Evolutionary conservation across 345 rosid genomes (phyloP).

Genomic region (Psidium friedrichsthalianum): DNA sequence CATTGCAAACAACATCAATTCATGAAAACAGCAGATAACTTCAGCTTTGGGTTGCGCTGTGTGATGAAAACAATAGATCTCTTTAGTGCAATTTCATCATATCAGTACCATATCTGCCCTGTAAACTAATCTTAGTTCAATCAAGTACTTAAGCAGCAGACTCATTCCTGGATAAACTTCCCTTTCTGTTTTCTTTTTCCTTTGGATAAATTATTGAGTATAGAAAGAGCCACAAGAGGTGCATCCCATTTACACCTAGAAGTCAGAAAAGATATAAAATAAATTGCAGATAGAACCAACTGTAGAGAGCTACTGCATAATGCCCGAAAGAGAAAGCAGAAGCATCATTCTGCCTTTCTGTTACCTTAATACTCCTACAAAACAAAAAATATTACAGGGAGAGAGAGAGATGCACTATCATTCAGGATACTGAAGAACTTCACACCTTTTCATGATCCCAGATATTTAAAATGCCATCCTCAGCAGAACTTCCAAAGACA

Average conservation of each 20-base stretch:
- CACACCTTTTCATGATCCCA: constrained; percentile 90
- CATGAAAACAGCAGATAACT: background rate
- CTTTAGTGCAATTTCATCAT: background rate
- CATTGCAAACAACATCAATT: background rate
- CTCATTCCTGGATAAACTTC: background rate
- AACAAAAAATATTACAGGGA: background rate
- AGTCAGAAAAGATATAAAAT: background rate
- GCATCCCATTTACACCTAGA: background rate
- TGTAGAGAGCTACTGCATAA: background rate
- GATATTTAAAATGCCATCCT: constrained; percentile 87
- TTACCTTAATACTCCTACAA: background rate
- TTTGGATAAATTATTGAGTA: background rate
- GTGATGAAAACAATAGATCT: background rate
- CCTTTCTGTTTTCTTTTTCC: background rate
- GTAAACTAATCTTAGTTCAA: background rate
- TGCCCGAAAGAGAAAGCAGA: background rate
- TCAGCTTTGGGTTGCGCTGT: background rate
- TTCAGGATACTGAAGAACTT: background rate
- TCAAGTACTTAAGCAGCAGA: background rate
- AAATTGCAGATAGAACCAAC: background rate
- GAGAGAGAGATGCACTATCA: background rate
- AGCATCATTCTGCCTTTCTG: background rate
- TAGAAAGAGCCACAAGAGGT: background rate
- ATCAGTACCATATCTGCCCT: background rate
- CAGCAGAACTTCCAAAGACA: constrained; percentile 94